Base-by-base conservation (phyloP, 164 flowering plant species). In the Santalum album region DNA sequence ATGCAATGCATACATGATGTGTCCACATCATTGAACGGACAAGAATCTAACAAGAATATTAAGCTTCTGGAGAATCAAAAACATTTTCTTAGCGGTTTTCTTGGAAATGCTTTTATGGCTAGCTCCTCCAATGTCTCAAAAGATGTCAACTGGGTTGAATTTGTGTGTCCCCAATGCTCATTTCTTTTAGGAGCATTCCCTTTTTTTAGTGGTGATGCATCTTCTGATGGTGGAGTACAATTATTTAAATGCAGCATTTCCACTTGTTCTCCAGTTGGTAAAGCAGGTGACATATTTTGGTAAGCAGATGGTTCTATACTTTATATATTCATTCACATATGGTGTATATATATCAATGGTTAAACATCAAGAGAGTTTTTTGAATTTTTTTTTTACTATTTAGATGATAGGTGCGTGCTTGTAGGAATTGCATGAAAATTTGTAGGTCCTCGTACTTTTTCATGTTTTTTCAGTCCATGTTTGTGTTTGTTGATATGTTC, bases 131-230 rank as follows among this genome's bases (percentile, higher is more conserved):
- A 78, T 66, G 71, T 82, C 46, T 80, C 95, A 40, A 73, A 69
- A 69, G 80, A 77, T 58, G 59, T 90, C 51, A 58, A 78, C 45
- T 90, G 99, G 97, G 54, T 64, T 42, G 78, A 82, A 55, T 74
- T 74, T 64, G 39, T 43, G 11, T 92, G 97, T 56, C 75, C 75
- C 22, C 67, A 73, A 15, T 92, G 99, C 64, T 85, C 84, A 19
- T 69, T 73, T 64, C 65, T 77, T 21, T 65, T 92, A 52, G 97
- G 99, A 64, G 82, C 87, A 22, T 92, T 77, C 54, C 96, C 96
- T 32, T 71, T 63, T 60, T 46, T 32, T 51, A 56, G 60, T 54
- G 70, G 67, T 25, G 7, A 45, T 58, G 65, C 59, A 49, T 81
- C 86, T 18, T 50, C 77, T 39, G 97, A 94, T 76, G 84, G 73